phyloP scores from a whole-genome alignment of 768 basidiomycete species.

The Epithele typhae region DNA sequence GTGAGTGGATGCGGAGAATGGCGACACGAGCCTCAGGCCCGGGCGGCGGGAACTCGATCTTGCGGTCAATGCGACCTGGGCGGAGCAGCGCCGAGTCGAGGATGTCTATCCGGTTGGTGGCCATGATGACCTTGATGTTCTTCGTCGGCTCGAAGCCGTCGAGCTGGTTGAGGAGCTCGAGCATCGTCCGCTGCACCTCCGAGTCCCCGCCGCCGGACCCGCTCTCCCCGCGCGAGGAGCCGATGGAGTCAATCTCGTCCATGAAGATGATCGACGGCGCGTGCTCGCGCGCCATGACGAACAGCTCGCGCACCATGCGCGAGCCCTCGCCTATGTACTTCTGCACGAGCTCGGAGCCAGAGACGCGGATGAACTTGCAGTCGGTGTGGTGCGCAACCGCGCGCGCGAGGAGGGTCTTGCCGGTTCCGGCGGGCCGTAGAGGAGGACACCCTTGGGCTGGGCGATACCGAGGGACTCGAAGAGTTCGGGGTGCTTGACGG shows the following conservation, averaged over 20 bases:
- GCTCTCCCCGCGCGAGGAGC: slow-evolving; percentile 82
- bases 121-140: slow-evolving; percentile 92
- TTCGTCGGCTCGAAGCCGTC: slow-evolving; percentile 71
- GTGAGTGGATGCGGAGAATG: slow-evolving; percentile 95
- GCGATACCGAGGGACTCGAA: slow-evolving; percentile 96
- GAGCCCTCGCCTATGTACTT: slow-evolving; percentile 98
- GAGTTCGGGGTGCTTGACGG: slow-evolving; percentile 95
- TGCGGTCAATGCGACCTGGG: slow-evolving; percentile 92
- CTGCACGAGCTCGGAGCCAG: slow-evolving; percentile 91
- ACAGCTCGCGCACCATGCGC: slow-evolving; percentile 94
- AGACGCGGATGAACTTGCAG: slow-evolving; percentile 96
- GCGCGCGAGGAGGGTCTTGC: slow-evolving; percentile 91
- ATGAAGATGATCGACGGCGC: slow-evolving; percentile 99
- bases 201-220: slow-evolving; percentile 62
- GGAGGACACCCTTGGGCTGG: slow-evolving; percentile 92
- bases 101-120: slow-evolving; percentile 97
- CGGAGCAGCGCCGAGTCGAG: slow-evolving; percentile 90
- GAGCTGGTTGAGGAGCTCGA: slow-evolving; percentile 61
- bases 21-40: slow-evolving; percentile 95
- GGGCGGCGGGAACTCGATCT: slow-evolving; percentile 98
- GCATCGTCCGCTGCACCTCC: slow-evolving; percentile 65
- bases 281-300: slow-evolving; percentile 97
- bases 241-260: slow-evolving; percentile 99
- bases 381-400: slow-evolving; percentile 98
- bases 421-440: slow-evolving; percentile 95